Evolutionary conservation across 257 asterid species (phyloP), one percentile per base, ranked within the genome.

Genomic region (Apocynum venetum): DNA sequence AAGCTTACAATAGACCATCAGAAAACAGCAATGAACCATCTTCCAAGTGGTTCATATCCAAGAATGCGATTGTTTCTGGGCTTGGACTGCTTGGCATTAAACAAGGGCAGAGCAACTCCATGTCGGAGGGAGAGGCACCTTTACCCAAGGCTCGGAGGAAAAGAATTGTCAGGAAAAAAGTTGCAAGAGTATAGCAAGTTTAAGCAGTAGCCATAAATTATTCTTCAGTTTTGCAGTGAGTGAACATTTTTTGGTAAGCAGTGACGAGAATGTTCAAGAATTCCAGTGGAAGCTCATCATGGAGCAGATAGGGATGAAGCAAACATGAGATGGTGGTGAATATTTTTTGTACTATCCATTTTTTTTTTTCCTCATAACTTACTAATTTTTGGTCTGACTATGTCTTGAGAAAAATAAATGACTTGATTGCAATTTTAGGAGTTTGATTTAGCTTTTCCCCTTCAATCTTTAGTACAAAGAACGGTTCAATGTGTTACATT

Each of bases 41-140:
- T n/a, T 87, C 98, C 14, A 93, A 92, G 71, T 96, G 98, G 98
- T 89, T 96, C 87, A 96, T 92, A 83, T 91, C 97, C 71, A 96
- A 93, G 89, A 89, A 85, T 19, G 83, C 98, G 20, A 80, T 96
- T n/a, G 91, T 89, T 67, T 91, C 99, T 2, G 93, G 97, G 81
- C 96, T 96, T 2, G 99, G 99, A 74, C 92, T 96, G 76, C 87
- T 92, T 8, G 99, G 99, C 77, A 84, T 93, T 76, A 89, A 83
- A 84, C 97, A 87, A 85, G 91, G 87, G 35, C 88, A 82, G 72
- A 71, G 73, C 0, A 84, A 82, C 78, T 77, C 91, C 31, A 82
- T 78, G 17, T 38, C 76, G 0, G 89, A 84, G 66, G 89, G 90
- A 3, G 90, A 79, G 82, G 79, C 88, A 53, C 77, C 93, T 41